These are phyloP conservation scores for Penicillium cataractarum DNA, from an alignment of 495 filamentous ascomycete genomes.

Conservation along the genomic window DNA sequence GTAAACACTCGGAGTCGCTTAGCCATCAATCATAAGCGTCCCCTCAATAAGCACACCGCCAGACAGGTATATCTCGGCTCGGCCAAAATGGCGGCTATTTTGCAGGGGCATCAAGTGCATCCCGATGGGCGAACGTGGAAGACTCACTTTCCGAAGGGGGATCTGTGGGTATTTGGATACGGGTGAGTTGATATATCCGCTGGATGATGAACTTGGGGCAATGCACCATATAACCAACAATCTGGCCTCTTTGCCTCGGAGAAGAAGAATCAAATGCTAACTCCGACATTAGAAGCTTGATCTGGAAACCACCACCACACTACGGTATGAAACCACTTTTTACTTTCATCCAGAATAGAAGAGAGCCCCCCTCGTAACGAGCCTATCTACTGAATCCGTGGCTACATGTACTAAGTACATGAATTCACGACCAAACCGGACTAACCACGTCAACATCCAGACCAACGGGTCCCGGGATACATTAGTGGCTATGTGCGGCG, in stretches of 20 bases:
- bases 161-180: slow-evolving; percentile 92
- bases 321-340: slow-evolving; percentile 65
- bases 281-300: slow-evolving; percentile 69
- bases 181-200: slow-evolving; percentile 59
- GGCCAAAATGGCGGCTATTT: slow-evolving; percentile 26
- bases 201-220: too few species aligned
- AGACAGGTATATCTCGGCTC: slow-evolving; percentile 2
- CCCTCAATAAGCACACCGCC: not conserved
- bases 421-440: not conserved
- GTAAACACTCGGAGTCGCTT: not conserved
- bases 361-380: not conserved
- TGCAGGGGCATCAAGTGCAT: slow-evolving; percentile 31
- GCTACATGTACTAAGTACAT: too few species aligned
- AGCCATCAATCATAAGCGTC: not conserved
- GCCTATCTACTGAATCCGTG: not conserved
- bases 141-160: slow-evolving; percentile 50
- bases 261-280: not conserved
- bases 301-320: slow-evolving; percentile 97
- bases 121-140: slow-evolving; percentile 47
- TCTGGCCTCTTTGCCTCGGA: not conserved
- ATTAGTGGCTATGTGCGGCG: slow-evolving; percentile 92
- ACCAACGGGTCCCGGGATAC: slow-evolving; percentile 84
- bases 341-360: not conserved
- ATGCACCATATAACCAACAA: not conserved
- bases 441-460: slow-evolving; percentile 45